Evolutionary conservation across 2,329 filamentous ascomycete genomes (phyloP), one percentile per base, ranked within the genome.

Genomic region (Xylaria sp.): DNA sequence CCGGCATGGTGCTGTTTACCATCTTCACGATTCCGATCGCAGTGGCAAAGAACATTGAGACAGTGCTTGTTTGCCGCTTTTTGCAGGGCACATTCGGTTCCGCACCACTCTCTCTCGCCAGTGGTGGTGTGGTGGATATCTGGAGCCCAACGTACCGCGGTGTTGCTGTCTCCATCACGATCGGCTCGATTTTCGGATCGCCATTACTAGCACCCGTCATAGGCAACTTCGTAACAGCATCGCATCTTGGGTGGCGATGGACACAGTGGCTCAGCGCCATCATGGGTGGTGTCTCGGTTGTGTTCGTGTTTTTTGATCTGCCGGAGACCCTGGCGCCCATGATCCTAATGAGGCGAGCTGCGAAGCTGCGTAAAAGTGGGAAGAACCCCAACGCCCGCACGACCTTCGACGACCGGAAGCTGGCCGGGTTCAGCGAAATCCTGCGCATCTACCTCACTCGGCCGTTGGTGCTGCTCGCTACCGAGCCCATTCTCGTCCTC

Each of bases 21-120:
- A 59, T 80, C 8, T 80, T 80, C 66, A 77, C 74, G 16, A 77
- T 82, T 54, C 78, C 75, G 4, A 75, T 75, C 1, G 79, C 76
- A 1, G 55, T 65, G 9, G 58, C 57, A n/a, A 52, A 61, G 48
- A 60, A 64, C 55, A 56, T 61, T 5, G 18, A 57, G 37, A 63
- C 63, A 2, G 52, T 67, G 18, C 49, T 67, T 3, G 2, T 72
- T 66, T 8, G 76, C 72, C 63, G 78, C 2, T 79, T 78, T 67
- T 77, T 80, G 59, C 74, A 65, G 9, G 78, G 78, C 2, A 63
- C 79, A 2, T 79, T 79, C 61, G 78, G 73, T 0, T 75, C 74
- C 1, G 74, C 75, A 2, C 76, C 77, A 0, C 69, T 79, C 23
- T 73, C 71, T 57, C 76, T 79, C 55, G 76, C 77, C 19, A 68